phyloP scores from a whole-genome alignment of 495 filamentous ascomycete genomes.

The Penicillium riverlandense region DNA sequence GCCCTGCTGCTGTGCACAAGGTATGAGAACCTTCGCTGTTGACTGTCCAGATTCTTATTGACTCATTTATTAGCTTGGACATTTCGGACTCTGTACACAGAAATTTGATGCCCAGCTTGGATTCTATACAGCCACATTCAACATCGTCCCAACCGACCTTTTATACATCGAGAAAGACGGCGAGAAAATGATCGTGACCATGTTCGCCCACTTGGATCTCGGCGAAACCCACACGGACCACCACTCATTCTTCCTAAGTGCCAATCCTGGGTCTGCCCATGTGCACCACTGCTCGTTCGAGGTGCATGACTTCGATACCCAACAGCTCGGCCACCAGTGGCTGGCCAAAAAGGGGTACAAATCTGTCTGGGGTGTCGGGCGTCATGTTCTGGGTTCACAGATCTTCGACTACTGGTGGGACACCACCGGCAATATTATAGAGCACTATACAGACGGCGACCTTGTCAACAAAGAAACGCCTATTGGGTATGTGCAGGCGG shows the following conservation, averaged over 20 bases:
- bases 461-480: conserved; percentile 39
- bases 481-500: conserved; percentile 4
- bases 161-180: conserved; percentile 6
- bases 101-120: conserved; percentile 48
- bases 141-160: conserved; percentile 44
- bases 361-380: conserved; percentile 64
- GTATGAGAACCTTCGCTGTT: neutral
- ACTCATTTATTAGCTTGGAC: conserved; percentile 27
- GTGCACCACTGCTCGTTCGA: conserved; percentile 69
- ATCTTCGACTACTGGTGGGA: conserved; percentile 77
- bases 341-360: conserved; percentile 54
- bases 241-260: conserved; percentile 60
- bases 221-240: conserved; percentile 58
- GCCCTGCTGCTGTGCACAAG: conserved; percentile 63
- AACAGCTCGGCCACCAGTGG: conserved; percentile 69
- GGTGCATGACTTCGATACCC: conserved; percentile 67
- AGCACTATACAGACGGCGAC: conserved; percentile 67
- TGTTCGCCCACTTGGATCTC: conserved; percentile 57
- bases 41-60: no score
- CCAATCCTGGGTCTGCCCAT: conserved; percentile 41
- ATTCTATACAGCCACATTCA: conserved; percentile 63
- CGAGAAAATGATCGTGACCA: conserved; percentile 21
- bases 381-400: conserved; percentile 66
- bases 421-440: conserved; percentile 51
- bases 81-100: conserved; percentile 59